Conservation (phyloP, 148 eudicot genomes). For the Rhododendron williamsianum region DNA sequence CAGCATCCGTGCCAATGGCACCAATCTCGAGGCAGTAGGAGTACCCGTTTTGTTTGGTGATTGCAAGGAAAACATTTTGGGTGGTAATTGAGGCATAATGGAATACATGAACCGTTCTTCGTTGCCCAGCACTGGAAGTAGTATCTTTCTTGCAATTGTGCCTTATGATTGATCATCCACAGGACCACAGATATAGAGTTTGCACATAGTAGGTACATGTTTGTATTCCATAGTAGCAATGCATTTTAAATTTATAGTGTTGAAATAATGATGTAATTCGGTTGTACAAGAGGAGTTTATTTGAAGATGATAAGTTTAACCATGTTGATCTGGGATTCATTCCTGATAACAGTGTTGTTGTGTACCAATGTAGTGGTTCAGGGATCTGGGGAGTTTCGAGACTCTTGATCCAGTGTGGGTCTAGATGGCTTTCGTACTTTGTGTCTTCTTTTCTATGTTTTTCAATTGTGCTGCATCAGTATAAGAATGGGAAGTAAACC, state of each 20-base stretch:
- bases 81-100: background rate
- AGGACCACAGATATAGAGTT: constrained; percentile 9
- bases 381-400: background rate
- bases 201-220: constrained; percentile 26
- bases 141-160: constrained; percentile 12
- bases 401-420: background rate
- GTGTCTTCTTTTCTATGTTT: background rate
- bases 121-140: background rate
- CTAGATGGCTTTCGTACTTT: background rate
- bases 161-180: background rate
- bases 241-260: constrained; percentile 13
- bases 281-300: background rate
- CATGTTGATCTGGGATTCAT: background rate
- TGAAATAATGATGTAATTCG: constrained; percentile 5
- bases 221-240: constrained; percentile 14
- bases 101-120: background rate
- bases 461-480: background rate
- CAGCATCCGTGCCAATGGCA: constrained; percentile 60
- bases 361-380: background rate
- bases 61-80: background rate
- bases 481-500: background rate
- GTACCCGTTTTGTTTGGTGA: background rate
- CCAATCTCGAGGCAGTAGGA: constrained; percentile 39
- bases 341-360: background rate
- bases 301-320: background rate